Evolutionary conservation across 2,329 filamentous ascomycete genomes (phyloP).

Genomic region (Phaeosphaeriaceae sp.): DNA sequence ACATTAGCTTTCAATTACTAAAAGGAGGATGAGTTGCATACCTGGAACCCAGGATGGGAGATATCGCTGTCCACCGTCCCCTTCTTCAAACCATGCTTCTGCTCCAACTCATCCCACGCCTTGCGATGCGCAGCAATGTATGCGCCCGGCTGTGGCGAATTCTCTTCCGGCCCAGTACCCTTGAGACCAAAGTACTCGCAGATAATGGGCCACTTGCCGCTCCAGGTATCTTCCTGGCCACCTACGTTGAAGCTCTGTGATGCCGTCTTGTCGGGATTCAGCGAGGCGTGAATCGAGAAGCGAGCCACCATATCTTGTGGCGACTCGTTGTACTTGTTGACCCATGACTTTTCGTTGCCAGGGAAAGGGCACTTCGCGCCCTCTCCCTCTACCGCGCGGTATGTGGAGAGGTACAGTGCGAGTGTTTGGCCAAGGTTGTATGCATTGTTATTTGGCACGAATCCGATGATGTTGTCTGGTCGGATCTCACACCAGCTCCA

Average conservation of each 20-base stretch:
- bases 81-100: constrained; percentile 37
- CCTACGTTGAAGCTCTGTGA: constrained; percentile 54
- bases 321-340: constrained; percentile 49
- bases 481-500: constrained; percentile 53
- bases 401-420: constrained; percentile 49
- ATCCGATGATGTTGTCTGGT: constrained; percentile 53
- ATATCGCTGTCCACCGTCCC: constrained; percentile 55
- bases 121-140: constrained; percentile 38
- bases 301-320: constrained; percentile 53
- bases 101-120: constrained; percentile 37
- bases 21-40: constrained; percentile 9
- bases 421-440: constrained; percentile 49
- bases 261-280: constrained; percentile 50
- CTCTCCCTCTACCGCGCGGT: constrained; percentile 47
- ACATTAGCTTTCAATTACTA: constrained; percentile 6
- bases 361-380: constrained; percentile 51
- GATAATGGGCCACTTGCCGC: constrained; percentile 55
- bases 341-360: constrained; percentile 48
- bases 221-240: constrained; percentile 52
- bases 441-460: constrained; percentile 51
- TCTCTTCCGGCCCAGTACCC: constrained; percentile 44
- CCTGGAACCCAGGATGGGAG: constrained; percentile 46
- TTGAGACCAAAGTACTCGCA: constrained; percentile 57
- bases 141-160: constrained; percentile 35
- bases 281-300: constrained; percentile 51